Percentiles rank a stretch among this genome's conserved stretches.
Evolutionary conservation across 169 alveolate genomes (phyloP).

Genomic region (Cryptosporidium parvum): DNA sequence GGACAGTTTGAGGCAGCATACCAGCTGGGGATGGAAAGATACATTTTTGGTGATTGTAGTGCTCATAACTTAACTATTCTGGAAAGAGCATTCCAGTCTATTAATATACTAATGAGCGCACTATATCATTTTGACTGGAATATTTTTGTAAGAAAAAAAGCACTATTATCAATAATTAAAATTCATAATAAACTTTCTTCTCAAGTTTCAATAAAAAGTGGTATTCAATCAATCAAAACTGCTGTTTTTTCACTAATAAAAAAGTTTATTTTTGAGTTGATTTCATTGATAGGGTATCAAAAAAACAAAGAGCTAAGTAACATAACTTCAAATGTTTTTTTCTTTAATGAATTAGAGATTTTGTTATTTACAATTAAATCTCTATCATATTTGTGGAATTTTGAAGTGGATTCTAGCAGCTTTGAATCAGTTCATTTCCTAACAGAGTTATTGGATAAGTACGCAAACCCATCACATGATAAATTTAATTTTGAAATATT

Average conservation of each 20-base stretch:
- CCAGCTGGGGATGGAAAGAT: constrained; percentile 53
- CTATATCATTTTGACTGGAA: constrained; percentile 74
- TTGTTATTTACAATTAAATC: constrained; percentile 34
- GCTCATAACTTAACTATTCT: neutral
- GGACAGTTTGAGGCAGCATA: constrained; percentile 65
- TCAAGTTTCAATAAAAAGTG: neutral
- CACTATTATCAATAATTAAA: constrained; percentile 31
- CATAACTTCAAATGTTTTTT: constrained; percentile 7
- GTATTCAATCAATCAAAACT: neutral
- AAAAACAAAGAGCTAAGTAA: neutral
- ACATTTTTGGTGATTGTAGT: constrained; percentile 7
- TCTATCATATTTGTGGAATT: constrained; percentile 47
- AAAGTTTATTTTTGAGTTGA: constrained; percentile 31
- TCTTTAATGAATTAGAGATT: constrained; percentile 14
- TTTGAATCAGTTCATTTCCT: constrained; percentile 14
- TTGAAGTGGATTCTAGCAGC: neutral
- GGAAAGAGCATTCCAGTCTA: constrained; percentile 34
- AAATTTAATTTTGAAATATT: neutral
- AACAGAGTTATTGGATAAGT: constrained; percentile 13
- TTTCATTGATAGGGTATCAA: neutral
- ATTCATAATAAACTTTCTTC: constrained; percentile 34
- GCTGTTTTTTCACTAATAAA: constrained; percentile 40
- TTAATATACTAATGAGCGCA: constrained; percentile 43
- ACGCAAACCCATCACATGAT: neutral
- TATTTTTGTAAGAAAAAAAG: constrained; percentile 34